Evolutionary conservation across 306 rosid genomes (phyloP).

Genomic region (Hippophae gyantsensis): DNA sequence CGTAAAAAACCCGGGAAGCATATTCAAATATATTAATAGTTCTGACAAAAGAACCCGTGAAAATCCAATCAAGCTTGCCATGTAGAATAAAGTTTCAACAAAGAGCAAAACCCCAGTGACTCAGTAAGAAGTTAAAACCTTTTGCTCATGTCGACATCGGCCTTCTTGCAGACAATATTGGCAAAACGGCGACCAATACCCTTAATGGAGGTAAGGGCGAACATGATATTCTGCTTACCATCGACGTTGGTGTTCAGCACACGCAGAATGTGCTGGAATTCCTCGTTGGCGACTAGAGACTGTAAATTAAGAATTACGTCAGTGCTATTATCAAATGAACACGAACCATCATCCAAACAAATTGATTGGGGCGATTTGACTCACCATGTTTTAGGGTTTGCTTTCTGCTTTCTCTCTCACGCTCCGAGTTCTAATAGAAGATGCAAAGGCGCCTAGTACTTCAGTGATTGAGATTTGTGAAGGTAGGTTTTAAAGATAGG

Average conservation of each 20-base stretch:
- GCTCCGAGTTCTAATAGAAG: neutral
- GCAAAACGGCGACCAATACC: slow-evolving; percentile 62
- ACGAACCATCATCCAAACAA: neutral
- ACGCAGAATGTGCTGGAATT: slow-evolving; percentile 63
- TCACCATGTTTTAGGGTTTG: slow-evolving; percentile 30
- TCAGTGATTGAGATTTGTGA: neutral
- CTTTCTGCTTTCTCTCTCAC: neutral
- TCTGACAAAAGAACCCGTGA: too few species aligned
- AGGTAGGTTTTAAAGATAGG: slow-evolving; percentile 16
- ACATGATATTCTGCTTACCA: slow-evolving; percentile 60
- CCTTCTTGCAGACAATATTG: slow-evolving; percentile 57
- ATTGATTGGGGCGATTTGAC: slow-evolving; percentile 3
- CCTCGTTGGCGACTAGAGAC: slow-evolving; percentile 60
- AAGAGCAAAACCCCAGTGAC: neutral
- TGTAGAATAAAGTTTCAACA: neutral
- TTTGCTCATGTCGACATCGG: slow-evolving; percentile 56
- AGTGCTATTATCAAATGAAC: too few species aligned
- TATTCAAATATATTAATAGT: too few species aligned
- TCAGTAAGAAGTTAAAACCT: slow-evolving; percentile 15
- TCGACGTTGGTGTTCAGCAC: slow-evolving; percentile 58
- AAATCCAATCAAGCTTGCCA: too few species aligned
- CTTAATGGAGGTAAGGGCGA: slow-evolving; percentile 56
- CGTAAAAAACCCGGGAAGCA: too few species aligned
- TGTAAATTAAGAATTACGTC: slow-evolving; percentile 7
- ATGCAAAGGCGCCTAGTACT: slow-evolving; percentile 8